Evolutionary conservation across 148 eudicot species (phyloP).

Genomic region (Fagopyrum tataricum): DNA sequence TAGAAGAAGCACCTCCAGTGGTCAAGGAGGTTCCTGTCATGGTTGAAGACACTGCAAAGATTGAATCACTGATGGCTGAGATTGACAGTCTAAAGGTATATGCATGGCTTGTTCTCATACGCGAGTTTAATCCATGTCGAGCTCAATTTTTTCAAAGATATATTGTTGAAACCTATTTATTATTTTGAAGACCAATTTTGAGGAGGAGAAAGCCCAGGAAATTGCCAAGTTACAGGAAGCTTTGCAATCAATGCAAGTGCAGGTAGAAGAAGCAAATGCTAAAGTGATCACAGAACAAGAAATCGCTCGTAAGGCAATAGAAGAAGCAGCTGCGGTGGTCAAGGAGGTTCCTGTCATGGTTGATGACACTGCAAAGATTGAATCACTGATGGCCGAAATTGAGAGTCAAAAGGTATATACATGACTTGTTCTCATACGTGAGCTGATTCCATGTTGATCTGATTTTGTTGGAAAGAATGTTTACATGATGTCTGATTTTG

Average conservation of each 20-base stretch:
- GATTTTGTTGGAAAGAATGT: too few species aligned
- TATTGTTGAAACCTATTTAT: not conserved
- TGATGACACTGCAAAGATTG: conserved; percentile 81
- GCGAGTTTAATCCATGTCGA: too few species aligned
- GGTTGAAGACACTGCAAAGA: too few species aligned
- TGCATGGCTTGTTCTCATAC: too few species aligned
- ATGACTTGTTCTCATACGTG: too few species aligned
- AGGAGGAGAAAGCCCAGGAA: conserved; percentile 91
- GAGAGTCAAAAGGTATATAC: conserved; percentile 62
- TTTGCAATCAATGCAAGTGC: conserved; percentile 56
- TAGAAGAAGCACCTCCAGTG: conserved; percentile 90
- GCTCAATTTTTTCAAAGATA: too few species aligned
- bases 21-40: conserved; percentile 22
- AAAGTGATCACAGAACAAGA: conserved; percentile 62
- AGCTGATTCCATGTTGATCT: too few species aligned
- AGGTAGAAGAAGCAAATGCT: conserved; percentile 73
- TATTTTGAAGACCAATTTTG: conserved; percentile 66
- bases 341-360: conserved; percentile 87
- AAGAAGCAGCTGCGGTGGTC: conserved; percentile 88
- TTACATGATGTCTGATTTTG: too few species aligned
- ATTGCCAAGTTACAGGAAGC: conserved; percentile 70
- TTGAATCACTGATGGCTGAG: too few species aligned
- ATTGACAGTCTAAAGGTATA: too few species aligned
- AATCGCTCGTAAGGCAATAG: conserved; percentile 76
- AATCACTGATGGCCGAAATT: conserved; percentile 64